Conservation (phyloP, 331 rosid genomes). For the Quercus tomentella region DNA sequence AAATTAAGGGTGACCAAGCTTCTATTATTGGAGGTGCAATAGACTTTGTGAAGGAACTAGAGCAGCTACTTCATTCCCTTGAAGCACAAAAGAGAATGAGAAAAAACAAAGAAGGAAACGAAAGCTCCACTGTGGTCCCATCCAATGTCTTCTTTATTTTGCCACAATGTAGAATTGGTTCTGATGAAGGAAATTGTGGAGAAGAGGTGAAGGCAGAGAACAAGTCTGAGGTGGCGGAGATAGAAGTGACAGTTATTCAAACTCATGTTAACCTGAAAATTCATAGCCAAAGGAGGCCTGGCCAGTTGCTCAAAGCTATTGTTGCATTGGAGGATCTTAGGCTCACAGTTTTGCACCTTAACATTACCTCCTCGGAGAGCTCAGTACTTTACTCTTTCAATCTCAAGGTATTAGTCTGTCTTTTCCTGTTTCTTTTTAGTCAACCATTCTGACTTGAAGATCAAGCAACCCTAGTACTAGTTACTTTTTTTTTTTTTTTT, state of each 20-base stretch:
- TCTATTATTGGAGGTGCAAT: conserved; percentile 96
- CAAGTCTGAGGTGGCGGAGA: conserved; percentile 64
- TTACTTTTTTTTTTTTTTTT: conserved; percentile 9
- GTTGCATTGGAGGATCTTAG: conserved; percentile 78
- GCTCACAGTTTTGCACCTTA: conserved; percentile 79
- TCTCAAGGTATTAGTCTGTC: conserved; percentile 76
- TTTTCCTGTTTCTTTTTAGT: conserved; percentile 16
- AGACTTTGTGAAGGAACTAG: conserved; percentile 91
- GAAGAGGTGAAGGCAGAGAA: conserved; percentile 60
- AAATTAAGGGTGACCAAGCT: conserved; percentile 89
- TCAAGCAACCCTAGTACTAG: conserved; percentile 39
- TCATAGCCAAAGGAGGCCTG: conserved; percentile 51
- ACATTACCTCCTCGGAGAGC: conserved; percentile 61
- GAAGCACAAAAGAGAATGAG: conserved; percentile 63
- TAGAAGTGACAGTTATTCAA: conserved; percentile 79
- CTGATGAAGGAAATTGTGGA: conserved; percentile 35
- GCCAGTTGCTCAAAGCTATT: conserved; percentile 67
- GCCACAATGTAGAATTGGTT: conserved; percentile 36
- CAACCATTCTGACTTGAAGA: conserved; percentile 56
- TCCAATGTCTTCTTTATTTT: conserved; percentile 29
- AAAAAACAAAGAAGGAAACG: conserved; percentile 32
- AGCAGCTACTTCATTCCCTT: conserved; percentile 73
- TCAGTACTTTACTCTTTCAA: conserved; percentile 84
- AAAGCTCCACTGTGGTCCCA: conserved; percentile 15
- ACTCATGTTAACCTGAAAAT: conserved; percentile 90